phyloP scores from a whole-genome alignment of 805 yeast species.

The Ogataea pilisensis region DNA sequence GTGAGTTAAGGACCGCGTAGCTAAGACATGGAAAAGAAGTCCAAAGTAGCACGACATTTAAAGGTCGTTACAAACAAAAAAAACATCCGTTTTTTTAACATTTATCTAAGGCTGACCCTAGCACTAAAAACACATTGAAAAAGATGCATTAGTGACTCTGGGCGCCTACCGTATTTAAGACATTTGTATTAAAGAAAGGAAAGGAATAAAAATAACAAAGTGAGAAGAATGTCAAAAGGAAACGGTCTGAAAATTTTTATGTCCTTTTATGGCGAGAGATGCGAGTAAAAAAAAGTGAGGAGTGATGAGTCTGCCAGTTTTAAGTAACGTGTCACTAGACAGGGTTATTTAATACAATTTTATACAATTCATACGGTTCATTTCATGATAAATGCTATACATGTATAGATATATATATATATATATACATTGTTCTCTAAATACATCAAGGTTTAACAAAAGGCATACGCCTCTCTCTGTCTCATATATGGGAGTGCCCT shows the following conservation, averaged over 20 bases:
- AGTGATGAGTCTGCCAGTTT: slow-evolving; percentile 1
- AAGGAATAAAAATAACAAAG: slow-evolving; percentile 3
- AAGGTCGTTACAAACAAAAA: slow-evolving; percentile 45
- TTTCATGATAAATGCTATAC: too few relatives aligned
- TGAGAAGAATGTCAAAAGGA: slow-evolving; percentile 28
- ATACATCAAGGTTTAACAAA: too few relatives aligned
- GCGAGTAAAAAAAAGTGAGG: neutral
- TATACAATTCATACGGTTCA: too few relatives aligned
- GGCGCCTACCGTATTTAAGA: slow-evolving; percentile 61
- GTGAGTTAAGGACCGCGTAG: slow-evolving; percentile 79
- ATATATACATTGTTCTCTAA: too few relatives aligned
- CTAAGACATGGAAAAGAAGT: slow-evolving; percentile 33
- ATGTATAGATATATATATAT: too few relatives aligned
- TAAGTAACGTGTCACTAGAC: neutral
- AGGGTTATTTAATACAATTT: slow-evolving; percentile 15
- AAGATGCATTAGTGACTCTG: slow-evolving; percentile 63
- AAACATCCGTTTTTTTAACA: slow-evolving; percentile 18
- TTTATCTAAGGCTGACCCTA: slow-evolving; percentile 89
- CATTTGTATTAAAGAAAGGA: slow-evolving; percentile 18
- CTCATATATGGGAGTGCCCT: too few relatives aligned
- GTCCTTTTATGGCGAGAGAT: slow-evolving; percentile 3
- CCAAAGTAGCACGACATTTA: slow-evolving; percentile 49
- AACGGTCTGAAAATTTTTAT: slow-evolving; percentile 35
- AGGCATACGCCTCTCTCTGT: too few relatives aligned
- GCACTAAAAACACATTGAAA: slow-evolving; percentile 64